These are phyloP conservation scores for Leptosphaerulina australis DNA, from an alignment of 2,329 filamentous ascomycete genomes.

Conservation along the genomic window DNA sequence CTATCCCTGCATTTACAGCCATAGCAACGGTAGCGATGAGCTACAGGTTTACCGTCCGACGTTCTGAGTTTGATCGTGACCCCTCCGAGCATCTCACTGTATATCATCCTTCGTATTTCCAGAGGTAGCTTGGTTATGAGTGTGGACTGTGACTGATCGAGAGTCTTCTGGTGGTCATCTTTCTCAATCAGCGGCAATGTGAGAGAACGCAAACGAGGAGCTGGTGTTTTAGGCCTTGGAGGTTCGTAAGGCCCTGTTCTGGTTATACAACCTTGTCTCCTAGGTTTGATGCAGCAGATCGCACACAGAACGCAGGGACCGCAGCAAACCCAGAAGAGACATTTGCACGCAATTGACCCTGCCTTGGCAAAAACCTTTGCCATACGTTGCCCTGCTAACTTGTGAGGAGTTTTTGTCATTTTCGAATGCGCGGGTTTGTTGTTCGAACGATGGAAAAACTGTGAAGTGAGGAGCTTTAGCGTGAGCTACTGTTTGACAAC, in stretches of 20 bases:
- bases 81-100: conserved; percentile 22
- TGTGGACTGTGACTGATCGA: conserved; percentile 24
- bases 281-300: conserved; percentile 13
- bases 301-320: conserved; percentile 27
- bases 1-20: neutral
- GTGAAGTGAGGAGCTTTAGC: neutral
- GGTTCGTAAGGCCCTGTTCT: neutral
- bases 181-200: conserved; percentile 17
- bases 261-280: neutral
- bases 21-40: conserved; percentile 11
- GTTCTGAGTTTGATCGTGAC: conserved; percentile 18
- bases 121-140: conserved; percentile 29
- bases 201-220: conserved; percentile 25
- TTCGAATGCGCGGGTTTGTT: conserved; percentile 1
- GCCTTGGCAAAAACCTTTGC: conserved; percentile 11
- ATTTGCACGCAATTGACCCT: conserved; percentile 23
- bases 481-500: neutral
- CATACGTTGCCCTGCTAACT: conserved; percentile 17
- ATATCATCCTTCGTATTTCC: conserved; percentile 31
- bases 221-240: conserved; percentile 20
- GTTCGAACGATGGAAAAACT: neutral
- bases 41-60: conserved; percentile 13
- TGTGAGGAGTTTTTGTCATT: conserved; percentile 15
- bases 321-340: conserved; percentile 23
- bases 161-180: conserved; percentile 18